phyloP scores from a whole-genome alignment of 257 asterid species.

The Gynochthodes officinalis region DNA sequence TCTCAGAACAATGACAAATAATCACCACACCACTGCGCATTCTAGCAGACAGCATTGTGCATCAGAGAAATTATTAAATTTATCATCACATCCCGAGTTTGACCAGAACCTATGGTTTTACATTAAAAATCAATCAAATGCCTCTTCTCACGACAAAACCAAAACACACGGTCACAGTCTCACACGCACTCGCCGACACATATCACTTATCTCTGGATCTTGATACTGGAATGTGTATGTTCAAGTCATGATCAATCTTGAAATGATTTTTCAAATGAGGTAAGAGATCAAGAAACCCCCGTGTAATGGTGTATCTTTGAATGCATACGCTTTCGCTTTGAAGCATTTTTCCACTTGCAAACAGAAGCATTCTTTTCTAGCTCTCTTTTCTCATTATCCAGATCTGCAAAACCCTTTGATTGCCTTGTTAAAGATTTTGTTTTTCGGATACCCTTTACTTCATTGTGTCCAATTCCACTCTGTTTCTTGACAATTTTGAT shows the following conservation, averaged over 20 bases:
- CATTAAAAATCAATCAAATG: too few species aligned
- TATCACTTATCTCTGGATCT: neutral
- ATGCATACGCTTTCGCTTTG: too few species aligned
- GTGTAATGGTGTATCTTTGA: neutral
- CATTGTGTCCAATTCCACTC: neutral
- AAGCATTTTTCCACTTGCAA: neutral
- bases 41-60: too few species aligned
- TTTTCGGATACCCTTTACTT: constrained; percentile 16
- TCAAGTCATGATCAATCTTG: neutral
- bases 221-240: neutral
- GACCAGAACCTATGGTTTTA: too few species aligned
- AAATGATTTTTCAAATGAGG: neutral
- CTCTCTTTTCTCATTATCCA: constrained; percentile 13
- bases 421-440: constrained; percentile 9
- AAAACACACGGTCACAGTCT: neutral
- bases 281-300: neutral
- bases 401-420: constrained; percentile 23
- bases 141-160: neutral
- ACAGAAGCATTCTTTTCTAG: neutral
- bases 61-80: too few species aligned
- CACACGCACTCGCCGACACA: neutral
- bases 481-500: neutral
- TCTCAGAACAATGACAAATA: too few species aligned
- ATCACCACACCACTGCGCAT: too few species aligned
- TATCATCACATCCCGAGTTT: too few species aligned